Percentiles rank a stretch among this genome's conserved stretches.
Conservation (phyloP, 352 stramenopile species). For the Phytophthora pseudosyringae region DNA sequence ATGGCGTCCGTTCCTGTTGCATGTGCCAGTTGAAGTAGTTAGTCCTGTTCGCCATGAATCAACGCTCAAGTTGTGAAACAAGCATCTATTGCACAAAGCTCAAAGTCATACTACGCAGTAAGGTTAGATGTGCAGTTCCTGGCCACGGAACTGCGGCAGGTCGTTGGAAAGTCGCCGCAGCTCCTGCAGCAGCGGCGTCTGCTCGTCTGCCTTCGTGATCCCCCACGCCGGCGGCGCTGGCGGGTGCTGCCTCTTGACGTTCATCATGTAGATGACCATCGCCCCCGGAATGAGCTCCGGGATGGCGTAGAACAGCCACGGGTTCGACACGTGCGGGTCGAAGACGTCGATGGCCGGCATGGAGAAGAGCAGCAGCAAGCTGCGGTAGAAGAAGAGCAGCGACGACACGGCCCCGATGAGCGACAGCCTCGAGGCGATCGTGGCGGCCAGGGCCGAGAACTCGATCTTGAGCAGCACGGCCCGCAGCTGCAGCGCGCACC, state of each 20-base stretch:
- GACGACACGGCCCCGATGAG: conserved; percentile 62
- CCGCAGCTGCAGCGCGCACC: conserved; percentile 55
- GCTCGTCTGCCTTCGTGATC: conserved; percentile 44
- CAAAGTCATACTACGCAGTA: conserved; percentile 7
- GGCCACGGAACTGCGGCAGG: conserved; percentile 58
- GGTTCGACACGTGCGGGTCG: conserved; percentile 71
- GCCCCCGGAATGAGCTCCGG: conserved; percentile 72
- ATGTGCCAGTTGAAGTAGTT: background rate
- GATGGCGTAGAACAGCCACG: conserved; percentile 81
- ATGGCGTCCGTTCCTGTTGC: background rate
- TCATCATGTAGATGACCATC: conserved; percentile 85
- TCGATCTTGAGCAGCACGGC: conserved; percentile 75
- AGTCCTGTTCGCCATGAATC: background rate
- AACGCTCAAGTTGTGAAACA: background rate
- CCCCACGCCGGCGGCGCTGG: conserved; percentile 21
- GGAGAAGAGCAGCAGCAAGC: conserved; percentile 65
- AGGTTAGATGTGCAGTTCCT: conserved; percentile 65
- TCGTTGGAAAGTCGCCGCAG: conserved; percentile 42
- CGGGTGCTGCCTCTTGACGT: conserved; percentile 55
- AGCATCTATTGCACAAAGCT: conserved; percentile 31
- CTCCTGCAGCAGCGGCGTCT: conserved; percentile 58
- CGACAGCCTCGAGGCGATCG: conserved; percentile 60
- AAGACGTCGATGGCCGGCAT: conserved; percentile 76
- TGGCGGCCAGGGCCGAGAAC: conserved; percentile 67
- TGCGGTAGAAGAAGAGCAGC: conserved; percentile 68